A percentile compares a stretch with the other conserved stretches of the same genome.
phyloP scores from a whole-genome alignment of 495 filamentous ascomycete genomes.

The Neurospora cerealis region DNA sequence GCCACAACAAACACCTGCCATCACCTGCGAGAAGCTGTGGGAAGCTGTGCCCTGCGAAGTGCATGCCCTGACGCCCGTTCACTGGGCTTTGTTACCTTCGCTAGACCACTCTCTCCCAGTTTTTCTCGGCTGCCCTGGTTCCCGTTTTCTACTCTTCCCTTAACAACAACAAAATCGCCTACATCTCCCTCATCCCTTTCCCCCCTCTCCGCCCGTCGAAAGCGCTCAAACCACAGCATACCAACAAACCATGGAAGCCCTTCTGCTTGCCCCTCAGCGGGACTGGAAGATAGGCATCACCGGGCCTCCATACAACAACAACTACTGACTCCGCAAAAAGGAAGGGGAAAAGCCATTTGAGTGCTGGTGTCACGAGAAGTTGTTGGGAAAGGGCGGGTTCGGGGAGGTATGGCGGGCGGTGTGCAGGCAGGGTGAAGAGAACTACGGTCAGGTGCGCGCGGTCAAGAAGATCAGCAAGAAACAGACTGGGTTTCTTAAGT shows the following conservation, averaged over 20 bases:
- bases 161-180: no score
- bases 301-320: not conserved
- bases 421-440: not conserved
- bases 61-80: no score
- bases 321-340: not conserved
- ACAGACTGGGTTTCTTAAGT: not conserved
- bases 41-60: no score
- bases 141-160: no score
- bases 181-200: no score
- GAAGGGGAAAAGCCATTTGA: not conserved
- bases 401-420: not conserved
- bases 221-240: not conserved
- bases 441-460: not conserved
- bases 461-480: not conserved
- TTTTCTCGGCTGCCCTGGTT: no score
- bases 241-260: not conserved
- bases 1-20: no score
- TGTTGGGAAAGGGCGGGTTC: not conserved
- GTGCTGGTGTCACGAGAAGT: not conserved
- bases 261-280: not conserved
- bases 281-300: not conserved
- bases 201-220: no score
- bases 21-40: no score
- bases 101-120: no score
- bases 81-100: no score